Conservation (phyloP, 768 basidiomycete species). For the Auricularia cornea region DNA sequence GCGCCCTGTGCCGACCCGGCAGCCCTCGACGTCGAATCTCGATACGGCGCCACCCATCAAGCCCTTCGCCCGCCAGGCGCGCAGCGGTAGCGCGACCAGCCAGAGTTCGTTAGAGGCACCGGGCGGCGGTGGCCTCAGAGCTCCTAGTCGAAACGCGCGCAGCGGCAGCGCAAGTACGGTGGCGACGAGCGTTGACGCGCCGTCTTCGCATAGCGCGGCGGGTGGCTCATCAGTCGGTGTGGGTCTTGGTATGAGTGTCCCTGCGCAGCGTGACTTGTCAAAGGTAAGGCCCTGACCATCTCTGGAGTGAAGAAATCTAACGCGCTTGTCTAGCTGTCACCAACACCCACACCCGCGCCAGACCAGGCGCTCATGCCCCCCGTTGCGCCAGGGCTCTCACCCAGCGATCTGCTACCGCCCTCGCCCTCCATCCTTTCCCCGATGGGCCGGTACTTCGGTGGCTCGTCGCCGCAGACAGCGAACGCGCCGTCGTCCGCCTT, state of each 20-base stretch:
- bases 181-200: not conserved
- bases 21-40: not conserved
- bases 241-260: no score
- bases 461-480: not conserved
- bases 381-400: not conserved
- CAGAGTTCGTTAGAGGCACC: not conserved
- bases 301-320: not conserved
- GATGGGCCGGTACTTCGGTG: slow-evolving; percentile 28
- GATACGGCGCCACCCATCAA: not conserved
- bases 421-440: slow-evolving; percentile 48
- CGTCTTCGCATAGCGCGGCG: not conserved
- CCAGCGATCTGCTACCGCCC: slow-evolving; percentile 58
- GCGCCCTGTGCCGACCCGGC: not conserved
- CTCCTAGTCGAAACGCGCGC: not conserved
- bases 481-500: not conserved
- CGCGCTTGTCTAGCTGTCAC: not conserved
- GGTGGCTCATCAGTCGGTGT: not conserved
- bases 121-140: not conserved
- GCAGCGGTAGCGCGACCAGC: not conserved
- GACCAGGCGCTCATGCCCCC: not conserved
- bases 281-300: not conserved
- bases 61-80: not conserved
- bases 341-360: not conserved
- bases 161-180: not conserved
- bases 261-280: no score